Evolutionary conservation across 768 basidiomycete genomes (phyloP), one percentile per base, ranked within the genome.

Genomic region (Xerocomus brunneocitrinus): DNA sequence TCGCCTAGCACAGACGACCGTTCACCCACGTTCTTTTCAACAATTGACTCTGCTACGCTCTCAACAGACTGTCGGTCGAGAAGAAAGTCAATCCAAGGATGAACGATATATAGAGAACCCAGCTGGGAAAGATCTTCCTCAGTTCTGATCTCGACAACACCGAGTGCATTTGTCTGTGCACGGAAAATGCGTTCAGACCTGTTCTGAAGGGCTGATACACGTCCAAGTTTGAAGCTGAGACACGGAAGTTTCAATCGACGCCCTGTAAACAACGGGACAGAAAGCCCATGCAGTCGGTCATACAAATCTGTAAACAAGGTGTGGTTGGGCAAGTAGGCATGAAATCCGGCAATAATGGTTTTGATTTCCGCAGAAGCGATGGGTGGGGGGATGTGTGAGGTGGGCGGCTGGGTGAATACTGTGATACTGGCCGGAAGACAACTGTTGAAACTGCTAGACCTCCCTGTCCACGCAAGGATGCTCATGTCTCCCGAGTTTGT

Each of bases 31-130:
- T 35, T 22, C n/a, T 42, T 24, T 14, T 31, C 30, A 0, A 16
- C 8, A 2, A 38, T 38, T 6, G n/a, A 2, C 38, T 13, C 4
- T 38, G 38, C 2, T 19, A 13, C 13, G 13, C 35, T 19, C 31
- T n/a, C 28, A 8, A 55, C n/a, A 8, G 34, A 41, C 14, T 22
- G 45, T 41, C 57, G 32, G 30, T 48, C 54, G 3, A 58, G 59
- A 2, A 59, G 54, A 12, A 47, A 53, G 27, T 47, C 47, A 1
- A 59, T 58, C 56, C 58, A 59, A 1, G 58, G 58, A 24, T 59
- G 53, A 13, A 58, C 28, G 7, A 59, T 40, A 5, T 5, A 30
- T 0, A 59, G n/a, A 36, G 35, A 36, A 3, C 34, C 32, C 1
- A 49, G 8, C 13, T 12, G 39, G 14, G 60, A 39, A 3, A 61